Percentiles rank a stretch among this genome's conserved stretches.
These are phyloP conservation scores for Roridomyces roridus DNA, from an alignment of 768 basidiomycete species.

Conservation along the genomic window DNA sequence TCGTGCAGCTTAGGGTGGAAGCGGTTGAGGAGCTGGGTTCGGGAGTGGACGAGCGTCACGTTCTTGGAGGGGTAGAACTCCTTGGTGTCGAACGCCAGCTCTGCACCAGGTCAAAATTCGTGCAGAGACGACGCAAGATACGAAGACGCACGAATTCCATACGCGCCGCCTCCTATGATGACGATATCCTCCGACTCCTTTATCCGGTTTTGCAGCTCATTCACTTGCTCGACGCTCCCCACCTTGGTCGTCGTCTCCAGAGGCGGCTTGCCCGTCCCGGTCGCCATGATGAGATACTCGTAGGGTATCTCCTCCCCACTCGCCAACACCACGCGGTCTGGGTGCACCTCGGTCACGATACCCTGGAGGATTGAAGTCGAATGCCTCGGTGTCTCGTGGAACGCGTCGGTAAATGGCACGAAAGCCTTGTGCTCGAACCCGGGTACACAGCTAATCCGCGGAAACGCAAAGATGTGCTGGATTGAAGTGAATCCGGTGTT, in stretches of 20 bases:
- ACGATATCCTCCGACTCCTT: slow-evolving; percentile 45
- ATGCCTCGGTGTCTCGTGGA: slow-evolving; percentile 21
- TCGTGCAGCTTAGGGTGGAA: slow-evolving; percentile 46
- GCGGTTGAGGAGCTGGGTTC: slow-evolving; percentile 44
- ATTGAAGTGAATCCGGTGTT: no score
- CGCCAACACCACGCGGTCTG: slow-evolving; percentile 20
- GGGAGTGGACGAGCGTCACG: slow-evolving; percentile 55
- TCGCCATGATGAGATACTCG: slow-evolving; percentile 40
- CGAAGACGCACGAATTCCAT: slow-evolving; percentile 54
- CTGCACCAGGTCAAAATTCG: slow-evolving; percentile 29
- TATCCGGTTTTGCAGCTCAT: slow-evolving; percentile 34
- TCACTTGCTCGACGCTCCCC: slow-evolving; percentile 30
- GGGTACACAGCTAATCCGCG: slow-evolving; percentile 33
- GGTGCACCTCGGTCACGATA: slow-evolving; percentile 20
- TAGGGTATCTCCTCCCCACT: slow-evolving; percentile 30
- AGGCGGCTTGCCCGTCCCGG: slow-evolving; percentile 31
- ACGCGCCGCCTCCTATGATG: slow-evolving; percentile 63
- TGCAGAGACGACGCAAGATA: no score
- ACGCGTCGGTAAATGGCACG: slow-evolving; percentile 32
- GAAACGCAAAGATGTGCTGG: slow-evolving; percentile 38
- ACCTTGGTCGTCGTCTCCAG: slow-evolving; percentile 26
- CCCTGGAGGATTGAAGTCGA: slow-evolving; percentile 25
- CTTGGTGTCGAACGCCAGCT: slow-evolving; percentile 53
- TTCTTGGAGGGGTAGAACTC: slow-evolving; percentile 43
- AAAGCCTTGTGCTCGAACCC: slow-evolving; percentile 36